Evolutionary conservation across 2,329 filamentous ascomycete genomes (phyloP), one percentile per base, ranked within the genome.

Genomic region (Dryadomyces sulphureus): DNA sequence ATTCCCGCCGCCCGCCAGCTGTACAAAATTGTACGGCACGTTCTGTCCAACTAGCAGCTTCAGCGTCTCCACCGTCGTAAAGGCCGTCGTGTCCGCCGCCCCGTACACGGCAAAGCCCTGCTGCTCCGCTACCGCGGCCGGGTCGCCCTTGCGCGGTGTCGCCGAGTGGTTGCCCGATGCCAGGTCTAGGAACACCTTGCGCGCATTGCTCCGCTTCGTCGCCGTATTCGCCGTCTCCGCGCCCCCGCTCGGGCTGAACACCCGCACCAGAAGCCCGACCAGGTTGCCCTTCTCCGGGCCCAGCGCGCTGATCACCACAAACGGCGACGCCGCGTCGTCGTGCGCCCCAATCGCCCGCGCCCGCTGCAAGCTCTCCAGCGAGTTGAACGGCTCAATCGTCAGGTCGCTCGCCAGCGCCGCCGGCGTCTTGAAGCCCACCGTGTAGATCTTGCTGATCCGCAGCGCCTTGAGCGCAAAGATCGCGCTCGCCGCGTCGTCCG

Each of bases 21-120:
- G 72, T 38, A 92, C 86, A 65, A 93, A 93, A 62, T 84, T 88
- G 62, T 87, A 90, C 6, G 83, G 84, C 47, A 92, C 84, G 59
- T 92, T 92, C 64, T 92, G 84, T 9, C 86, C 86, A 11, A 90
- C 83, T 21, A 93, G 69, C 49, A 89, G 61, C 53, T 85, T 70
- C 46, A 92, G 63, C 42, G 80, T 90, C 63, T 92, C 84, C 5
- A 90, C 85, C 2, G 84, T 89, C 20, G 84, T 89, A 65, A 88
- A 92, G 0, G 85, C 84, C 47, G 80, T 81, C 27, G 88, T 82
- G 60, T 93, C 85, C 21, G 81, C 82, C 17, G 81, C 76, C 1
- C 82, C 83, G 58, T 90, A 92, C 7, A 83, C 79, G 21, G 79
- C 81, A 70, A 88, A 93, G 0, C 86, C 86, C 47, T 77, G 79